A percentile compares a stretch with the other conserved stretches of the same genome.
phyloP scores from a whole-genome alignment of 164 flowering plant species.

The Litsea cubeba region DNA sequence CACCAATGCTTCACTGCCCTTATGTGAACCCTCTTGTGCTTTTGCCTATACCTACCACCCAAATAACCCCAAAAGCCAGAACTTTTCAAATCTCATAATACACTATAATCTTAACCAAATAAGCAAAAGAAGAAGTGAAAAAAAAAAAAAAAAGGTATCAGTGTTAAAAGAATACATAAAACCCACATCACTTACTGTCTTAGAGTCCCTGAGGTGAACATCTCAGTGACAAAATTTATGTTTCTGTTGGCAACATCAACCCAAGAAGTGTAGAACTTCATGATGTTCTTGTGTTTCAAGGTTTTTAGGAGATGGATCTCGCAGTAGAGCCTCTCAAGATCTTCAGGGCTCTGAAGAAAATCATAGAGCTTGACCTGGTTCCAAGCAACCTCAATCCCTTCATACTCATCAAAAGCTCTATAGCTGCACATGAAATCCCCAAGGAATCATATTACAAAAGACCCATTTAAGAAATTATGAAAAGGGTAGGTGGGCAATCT shows the following conservation, averaged over 20 bases:
- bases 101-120: background rate
- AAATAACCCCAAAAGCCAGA: background rate
- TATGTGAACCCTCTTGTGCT: slow-evolving; percentile 79
- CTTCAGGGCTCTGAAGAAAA: slow-evolving; percentile 73
- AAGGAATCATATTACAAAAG: background rate
- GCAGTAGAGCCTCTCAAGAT: slow-evolving; percentile 83
- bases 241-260: slow-evolving; percentile 77
- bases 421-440: slow-evolving; percentile 43
- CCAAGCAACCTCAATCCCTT: slow-evolving; percentile 99
- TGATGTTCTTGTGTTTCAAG: slow-evolving; percentile 79
- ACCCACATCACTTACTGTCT: slow-evolving; percentile 57
- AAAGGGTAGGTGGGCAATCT: background rate
- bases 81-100: background rate
- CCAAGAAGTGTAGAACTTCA: slow-evolving; percentile 97
- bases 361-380: slow-evolving; percentile 91
- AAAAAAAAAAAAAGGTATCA: background rate
- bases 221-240: slow-evolving; percentile 92
- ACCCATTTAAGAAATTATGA: background rate
- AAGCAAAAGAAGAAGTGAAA: background rate
- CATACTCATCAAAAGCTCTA: slow-evolving; percentile 90
- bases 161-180: background rate
- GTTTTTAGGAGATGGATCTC: slow-evolving; percentile 95
- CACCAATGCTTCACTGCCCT: slow-evolving; percentile 99
- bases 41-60: slow-evolving; percentile 67
- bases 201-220: slow-evolving; percentile 97